Evolutionary conservation across 768 basidiomycete genomes (phyloP), one percentile per base, ranked within the genome.

Genomic region (Cystofilobasidium capitatum): DNA sequence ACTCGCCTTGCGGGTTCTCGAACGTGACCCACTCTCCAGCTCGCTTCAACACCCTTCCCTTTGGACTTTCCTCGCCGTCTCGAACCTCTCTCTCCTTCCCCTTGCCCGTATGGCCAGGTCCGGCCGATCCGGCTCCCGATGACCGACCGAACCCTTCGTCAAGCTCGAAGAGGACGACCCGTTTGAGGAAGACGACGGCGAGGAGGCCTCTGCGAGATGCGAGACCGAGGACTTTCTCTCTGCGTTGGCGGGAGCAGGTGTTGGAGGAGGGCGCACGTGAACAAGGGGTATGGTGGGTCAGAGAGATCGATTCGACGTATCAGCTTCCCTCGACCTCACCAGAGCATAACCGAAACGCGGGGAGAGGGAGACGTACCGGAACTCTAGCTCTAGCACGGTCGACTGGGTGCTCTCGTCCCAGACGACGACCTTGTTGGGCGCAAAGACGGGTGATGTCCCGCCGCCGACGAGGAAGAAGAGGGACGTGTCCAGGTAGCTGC

Each of bases 381-480:
- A 69, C 39, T 69, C 68, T 20, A 69, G 63, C 42, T 69, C 68
- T 16, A 64, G 36, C 5, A 65, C 65, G 26, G 69, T 39, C 6
- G 64, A 54, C 6, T 60, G 66, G 14, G 42, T 39, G 29, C 67
- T 69, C 65, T 78, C 77, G 69, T 78, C 71, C 55, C 72, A 77
- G 3, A 78, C 65, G 24, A 78, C 70, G 8, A 73, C 73, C 65
- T 78, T 78, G 73, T 78, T 78, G 1, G 76, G 77, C n/a, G 77
- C 69, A 60, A 75, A 78, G 4, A 78, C 63, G 6, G 77, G 77
- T 35, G 72, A 64, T 2, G 67, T 26, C 7, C 77, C 77, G 14
- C 77, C 77, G 3, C 77, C 77, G 70, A 76, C 74, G 31, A 78
- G 70, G 12, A 74, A 73, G 31, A 78, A 47, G 31, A 78, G 71